Evolutionary conservation across 2,329 filamentous ascomycete species (phyloP), one percentile per base, ranked within the genome.

Genomic region (Geoglossum cookeanum): DNA sequence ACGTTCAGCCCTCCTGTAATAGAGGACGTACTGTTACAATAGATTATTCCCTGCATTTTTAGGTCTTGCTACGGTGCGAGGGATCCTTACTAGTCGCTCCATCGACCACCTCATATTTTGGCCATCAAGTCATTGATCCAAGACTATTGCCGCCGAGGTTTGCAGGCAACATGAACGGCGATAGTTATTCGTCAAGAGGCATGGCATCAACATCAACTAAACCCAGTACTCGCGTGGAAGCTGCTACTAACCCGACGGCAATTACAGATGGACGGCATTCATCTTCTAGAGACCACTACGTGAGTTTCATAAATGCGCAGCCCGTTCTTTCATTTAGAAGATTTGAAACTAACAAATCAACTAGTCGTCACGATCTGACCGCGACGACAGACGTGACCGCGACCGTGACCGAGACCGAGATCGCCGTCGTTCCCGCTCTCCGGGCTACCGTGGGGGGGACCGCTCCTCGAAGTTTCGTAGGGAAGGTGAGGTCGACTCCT

Each of bases 351-450:
- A 60, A 70, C 61, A 53, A 42, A 51, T 33, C 56, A 55, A 62
- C 42, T 32, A 58, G 57, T 58, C 57, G 9, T 58, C 57, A 27
- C 52, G 57, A 11, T 30, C 33, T 61, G 73, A 74, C 55, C 58
- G 66, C 54, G 62, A 68, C 58, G 69, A 68, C 61, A 60, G 63
- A 22, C 64, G 66, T 42, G 68, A 67, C 42, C 57, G 57, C 39
- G 59, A 62, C 44, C 65, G 66, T 55, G 72, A 75, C 47, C 57
- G 57, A 45, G 59, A 62, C 51, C 65, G 66, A 55, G 72, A 75
- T 49, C 71, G 76, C 64, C 79, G 89, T 71, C 85, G 91, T 62
- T 95, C 90, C 60, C 83, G 91, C 67, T 97, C 91, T 17, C 90
- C 90, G 58, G 83, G 85, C 64, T 82, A 87, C 66, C 78, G 79